Percentiles rank a stretch among this genome's conserved stretches.
These are phyloP conservation scores for Entomortierella lignicola DNA, from an alignment of 192 early-diverging fungal species.

Conservation along the genomic window DNA sequence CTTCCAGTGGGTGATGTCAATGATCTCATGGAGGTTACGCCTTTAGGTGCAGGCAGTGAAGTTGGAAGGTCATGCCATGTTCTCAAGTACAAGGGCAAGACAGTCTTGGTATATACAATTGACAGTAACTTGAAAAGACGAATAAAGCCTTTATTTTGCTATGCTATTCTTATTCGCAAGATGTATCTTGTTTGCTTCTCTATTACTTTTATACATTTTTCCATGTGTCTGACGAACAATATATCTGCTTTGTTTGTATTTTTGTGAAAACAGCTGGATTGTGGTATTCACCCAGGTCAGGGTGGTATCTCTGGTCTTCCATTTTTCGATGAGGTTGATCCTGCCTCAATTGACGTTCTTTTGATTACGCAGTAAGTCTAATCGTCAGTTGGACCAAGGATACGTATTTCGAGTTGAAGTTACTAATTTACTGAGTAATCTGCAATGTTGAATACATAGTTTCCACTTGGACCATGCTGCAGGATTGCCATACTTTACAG, in stretches of 20 bases:
- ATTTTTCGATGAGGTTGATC: slow-evolving; percentile 96
- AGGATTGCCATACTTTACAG: slow-evolving; percentile 95
- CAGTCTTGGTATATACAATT: slow-evolving; percentile 77
- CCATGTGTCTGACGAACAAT: neutral
- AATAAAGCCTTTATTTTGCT: slow-evolving; percentile 6
- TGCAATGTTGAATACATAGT: slow-evolving; percentile 47
- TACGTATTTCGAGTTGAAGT: too few relatives aligned
- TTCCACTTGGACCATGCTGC: slow-evolving; percentile 99
- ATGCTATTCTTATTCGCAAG: neutral
- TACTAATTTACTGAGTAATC: neutral
- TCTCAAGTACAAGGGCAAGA: slow-evolving; percentile 96
- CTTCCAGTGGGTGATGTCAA: slow-evolving; percentile 74
- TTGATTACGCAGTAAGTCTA: slow-evolving; percentile 89
- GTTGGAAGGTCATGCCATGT: slow-evolving; percentile 95
- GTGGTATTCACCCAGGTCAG: slow-evolving; percentile 95
- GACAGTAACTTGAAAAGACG: slow-evolving; percentile 2
- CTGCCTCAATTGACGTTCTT: slow-evolving; percentile 86
- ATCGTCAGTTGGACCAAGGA: too few relatives aligned
- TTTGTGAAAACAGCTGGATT: slow-evolving; percentile 81
- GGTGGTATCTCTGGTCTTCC: slow-evolving; percentile 92
- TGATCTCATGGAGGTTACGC: slow-evolving; percentile 91
- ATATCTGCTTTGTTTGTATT: neutral
- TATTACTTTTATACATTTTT: slow-evolving; percentile 13
- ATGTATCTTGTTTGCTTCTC: neutral
- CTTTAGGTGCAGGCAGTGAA: slow-evolving; percentile 97